Percentiles rank a stretch among this genome's conserved stretches.
Evolutionary conservation across 768 basidiomycete species (phyloP).

Genomic region (Kwoniella botswanensis): DNA sequence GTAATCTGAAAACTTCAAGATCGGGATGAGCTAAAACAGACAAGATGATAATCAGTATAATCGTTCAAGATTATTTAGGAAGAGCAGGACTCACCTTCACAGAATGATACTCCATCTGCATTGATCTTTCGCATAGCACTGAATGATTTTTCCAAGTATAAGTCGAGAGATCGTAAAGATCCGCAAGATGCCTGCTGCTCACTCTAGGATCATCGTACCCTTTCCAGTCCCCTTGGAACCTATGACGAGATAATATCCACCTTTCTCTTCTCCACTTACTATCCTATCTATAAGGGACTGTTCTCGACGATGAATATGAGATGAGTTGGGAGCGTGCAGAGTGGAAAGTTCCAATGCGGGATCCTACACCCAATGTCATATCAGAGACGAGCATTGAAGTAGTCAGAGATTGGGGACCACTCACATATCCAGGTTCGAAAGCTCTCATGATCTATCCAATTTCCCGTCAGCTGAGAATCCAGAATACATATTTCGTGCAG

Average conservation of each 20-base stretch:
- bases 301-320: conserved; percentile 72
- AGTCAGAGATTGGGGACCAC: conserved; percentile 27
- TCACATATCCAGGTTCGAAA: conserved; percentile 81
- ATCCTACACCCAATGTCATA: conserved; percentile 37
- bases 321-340: conserved; percentile 52
- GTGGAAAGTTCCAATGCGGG: conserved; percentile 47
- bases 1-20: conserved; percentile 78
- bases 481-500: not conserved
- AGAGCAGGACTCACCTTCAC: conserved; percentile 63
- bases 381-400: not conserved
- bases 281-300: conserved; percentile 78
- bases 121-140: conserved; percentile 71
- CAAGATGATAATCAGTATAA: not conserved
- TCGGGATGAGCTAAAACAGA: conserved; percentile 72
- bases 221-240: conserved; percentile 87
- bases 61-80: not conserved
- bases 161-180: not conserved
- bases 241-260: conserved; percentile 76
- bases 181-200: conserved; percentile 4
- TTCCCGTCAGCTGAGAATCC: not conserved
- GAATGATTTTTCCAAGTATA: not conserved
- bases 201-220: conserved; percentile 79
- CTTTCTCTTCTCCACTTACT: conserved; percentile 72
- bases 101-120: conserved; percentile 65
- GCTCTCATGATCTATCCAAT: conserved; percentile 71